These are phyloP conservation scores for Arthrobotrys sphaeroides DNA, from an alignment of 2,329 filamentous ascomycete genomes.

Conservation along the genomic window DNA sequence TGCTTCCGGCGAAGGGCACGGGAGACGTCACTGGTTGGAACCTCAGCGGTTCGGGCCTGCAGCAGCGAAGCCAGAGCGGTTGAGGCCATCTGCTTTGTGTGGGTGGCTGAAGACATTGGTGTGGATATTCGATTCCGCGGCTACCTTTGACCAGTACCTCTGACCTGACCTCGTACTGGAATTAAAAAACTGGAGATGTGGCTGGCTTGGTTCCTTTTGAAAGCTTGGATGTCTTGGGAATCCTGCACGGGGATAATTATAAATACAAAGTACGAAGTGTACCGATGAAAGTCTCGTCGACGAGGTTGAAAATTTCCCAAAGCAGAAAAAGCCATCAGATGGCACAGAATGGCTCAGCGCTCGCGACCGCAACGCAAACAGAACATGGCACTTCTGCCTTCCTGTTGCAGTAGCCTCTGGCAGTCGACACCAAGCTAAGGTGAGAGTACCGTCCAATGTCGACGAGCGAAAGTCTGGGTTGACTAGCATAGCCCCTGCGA, in stretches of 20 bases:
- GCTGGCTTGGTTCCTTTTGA: slow-evolving; percentile 17
- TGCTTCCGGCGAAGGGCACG: slow-evolving; percentile 47
- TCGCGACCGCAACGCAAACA: neutral
- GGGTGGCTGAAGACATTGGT: slow-evolving; percentile 38
- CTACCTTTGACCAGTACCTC: too few species aligned
- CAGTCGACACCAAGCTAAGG: too few species aligned
- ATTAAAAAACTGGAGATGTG: too few species aligned
- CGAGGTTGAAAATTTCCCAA: slow-evolving; percentile 28
- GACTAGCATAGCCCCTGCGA: slow-evolving; percentile 34
- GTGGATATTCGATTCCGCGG: neutral
- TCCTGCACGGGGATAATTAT: slow-evolving; percentile 5
- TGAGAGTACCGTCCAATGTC: neutral
- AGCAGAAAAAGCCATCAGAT: slow-evolving; percentile 1
- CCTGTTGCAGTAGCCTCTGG: neutral
- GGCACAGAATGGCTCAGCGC: neutral
- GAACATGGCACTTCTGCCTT: neutral
- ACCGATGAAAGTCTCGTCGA: neutral
- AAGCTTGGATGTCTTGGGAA: slow-evolving; percentile 1
- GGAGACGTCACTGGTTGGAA: slow-evolving; percentile 35
- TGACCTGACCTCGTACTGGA: too few species aligned
- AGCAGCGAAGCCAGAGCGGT: slow-evolving; percentile 33
- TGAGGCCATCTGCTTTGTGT: slow-evolving; percentile 38
- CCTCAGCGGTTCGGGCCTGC: slow-evolving; percentile 32
- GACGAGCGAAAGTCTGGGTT: neutral
- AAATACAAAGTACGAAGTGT: slow-evolving; percentile 16